Evolutionary conservation across 2,329 filamentous ascomycete species (phyloP).

Genomic region (Podosphaera fusca): DNA sequence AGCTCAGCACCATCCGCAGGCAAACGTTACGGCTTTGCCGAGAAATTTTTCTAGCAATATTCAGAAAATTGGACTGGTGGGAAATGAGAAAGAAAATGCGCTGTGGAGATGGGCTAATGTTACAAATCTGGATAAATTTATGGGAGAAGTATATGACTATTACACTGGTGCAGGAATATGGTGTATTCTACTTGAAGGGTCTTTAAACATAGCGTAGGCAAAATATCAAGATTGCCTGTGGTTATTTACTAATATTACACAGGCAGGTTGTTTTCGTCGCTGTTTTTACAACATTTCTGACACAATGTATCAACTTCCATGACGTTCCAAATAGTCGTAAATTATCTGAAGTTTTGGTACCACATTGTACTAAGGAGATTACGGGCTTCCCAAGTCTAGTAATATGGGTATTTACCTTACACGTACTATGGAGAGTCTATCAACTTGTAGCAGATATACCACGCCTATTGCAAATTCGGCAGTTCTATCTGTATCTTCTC

Average conservation of each 20-base stretch:
- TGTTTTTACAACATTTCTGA: slow-evolving; percentile 42
- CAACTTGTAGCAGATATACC: slow-evolving; percentile 33
- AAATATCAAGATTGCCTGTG: neutral
- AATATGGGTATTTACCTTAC: slow-evolving; percentile 39
- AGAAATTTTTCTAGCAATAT: slow-evolving; percentile 19
- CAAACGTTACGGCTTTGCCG: slow-evolving; percentile 14
- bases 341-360: slow-evolving; percentile 27
- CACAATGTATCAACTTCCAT: slow-evolving; percentile 44
- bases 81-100: slow-evolving; percentile 40
- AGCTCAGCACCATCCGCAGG: slow-evolving; percentile 22
- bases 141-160: slow-evolving; percentile 46
- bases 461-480: slow-evolving; percentile 37
- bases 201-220: slow-evolving; percentile 1
- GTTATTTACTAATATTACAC: slow-evolving; percentile 4
- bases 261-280: slow-evolving; percentile 44
- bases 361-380: slow-evolving; percentile 28
- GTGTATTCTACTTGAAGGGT: slow-evolving; percentile 35
- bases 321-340: slow-evolving; percentile 26
- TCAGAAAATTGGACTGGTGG: slow-evolving; percentile 25
- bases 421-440: slow-evolving; percentile 37
- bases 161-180: slow-evolving; percentile 44
- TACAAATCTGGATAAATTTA: slow-evolving; percentile 44
- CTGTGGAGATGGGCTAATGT: slow-evolving; percentile 56
- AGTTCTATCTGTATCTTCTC: slow-evolving; percentile 46
- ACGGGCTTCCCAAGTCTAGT: slow-evolving; percentile 18